These are phyloP conservation scores for Cyphellophora attinorum DNA, from an alignment of 2,329 filamentous ascomycete genomes.

Conservation along the genomic window DNA sequence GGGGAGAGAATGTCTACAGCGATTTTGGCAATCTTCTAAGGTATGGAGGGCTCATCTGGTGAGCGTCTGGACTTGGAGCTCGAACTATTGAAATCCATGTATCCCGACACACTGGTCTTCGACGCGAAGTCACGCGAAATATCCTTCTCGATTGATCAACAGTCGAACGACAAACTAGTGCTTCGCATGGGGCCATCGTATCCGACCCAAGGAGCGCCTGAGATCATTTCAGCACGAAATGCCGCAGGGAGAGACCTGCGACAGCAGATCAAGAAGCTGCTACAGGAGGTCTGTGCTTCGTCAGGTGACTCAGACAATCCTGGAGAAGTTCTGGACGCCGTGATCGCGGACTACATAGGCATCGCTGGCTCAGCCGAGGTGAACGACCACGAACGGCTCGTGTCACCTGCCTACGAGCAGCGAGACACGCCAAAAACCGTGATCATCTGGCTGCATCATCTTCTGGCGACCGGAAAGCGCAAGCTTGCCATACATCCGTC, in stretches of 20 bases:
- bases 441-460: constrained; percentile 17
- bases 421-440: constrained; percentile 10
- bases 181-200: constrained; percentile 10
- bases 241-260: constrained; percentile 9
- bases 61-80: constrained; percentile 14
- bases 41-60: no score
- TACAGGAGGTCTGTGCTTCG: background rate
- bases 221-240: constrained; percentile 10
- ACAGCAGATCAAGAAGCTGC: constrained; percentile 3
- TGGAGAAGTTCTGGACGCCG: constrained; percentile 11
- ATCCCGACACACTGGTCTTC: constrained; percentile 8
- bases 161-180: constrained; percentile 2
- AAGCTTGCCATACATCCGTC: constrained; percentile 11
- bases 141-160: constrained; percentile 5
- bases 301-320: background rate
- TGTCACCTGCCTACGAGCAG: background rate
- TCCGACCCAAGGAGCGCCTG: constrained; percentile 6
- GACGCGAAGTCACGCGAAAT: constrained; percentile 8
- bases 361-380: constrained; percentile 1
- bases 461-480: constrained; percentile 15
- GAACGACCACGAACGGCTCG: background rate
- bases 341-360: constrained; percentile 10
- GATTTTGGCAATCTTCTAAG: no score
- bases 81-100: constrained; percentile 15
- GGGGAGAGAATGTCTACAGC: no score